Evolutionary conservation across 2,329 filamentous ascomycete genomes (phyloP).

Genomic region (Colletotrichum lupini): DNA sequence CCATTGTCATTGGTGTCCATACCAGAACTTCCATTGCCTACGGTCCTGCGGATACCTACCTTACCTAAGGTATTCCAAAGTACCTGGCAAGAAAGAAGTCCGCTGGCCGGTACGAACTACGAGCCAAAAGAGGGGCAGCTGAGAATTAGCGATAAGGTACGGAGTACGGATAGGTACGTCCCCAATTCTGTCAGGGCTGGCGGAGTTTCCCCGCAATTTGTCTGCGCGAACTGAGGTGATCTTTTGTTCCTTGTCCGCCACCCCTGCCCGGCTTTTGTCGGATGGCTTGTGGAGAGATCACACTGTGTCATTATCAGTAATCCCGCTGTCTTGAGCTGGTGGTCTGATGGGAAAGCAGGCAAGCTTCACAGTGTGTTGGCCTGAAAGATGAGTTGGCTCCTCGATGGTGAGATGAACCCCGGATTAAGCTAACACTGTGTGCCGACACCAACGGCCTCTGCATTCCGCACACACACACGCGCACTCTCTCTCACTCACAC

Average conservation of each 20-base stretch:
- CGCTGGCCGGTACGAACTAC: background rate
- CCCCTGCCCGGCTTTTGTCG: slow-evolving; percentile 13
- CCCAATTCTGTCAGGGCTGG: slow-evolving; percentile 11
- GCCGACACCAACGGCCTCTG: background rate
- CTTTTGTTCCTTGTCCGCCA: slow-evolving; percentile 9
- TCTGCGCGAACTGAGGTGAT: slow-evolving; percentile 6
- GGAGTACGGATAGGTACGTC: background rate
- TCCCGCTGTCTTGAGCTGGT: slow-evolving; percentile 1
- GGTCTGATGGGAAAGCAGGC: background rate
- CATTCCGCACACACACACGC: background rate
- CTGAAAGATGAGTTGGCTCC: too few relatives aligned
- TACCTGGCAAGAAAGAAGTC: background rate
- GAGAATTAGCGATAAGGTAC: background rate
- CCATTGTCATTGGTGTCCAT: too few relatives aligned
- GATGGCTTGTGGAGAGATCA: slow-evolving; percentile 3
- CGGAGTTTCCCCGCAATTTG: slow-evolving; percentile 32
- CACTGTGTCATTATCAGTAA: slow-evolving; percentile 14
- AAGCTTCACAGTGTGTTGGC: background rate
- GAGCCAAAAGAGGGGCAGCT: background rate
- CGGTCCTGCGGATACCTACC: too few relatives aligned
- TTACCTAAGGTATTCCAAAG: too few relatives aligned
- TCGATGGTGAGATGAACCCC: background rate
- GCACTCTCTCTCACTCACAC: too few relatives aligned
- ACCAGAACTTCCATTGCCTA: too few relatives aligned
- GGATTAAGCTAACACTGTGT: slow-evolving; percentile 9